Evolutionary conservation across 345 rosid species (phyloP).

Genomic region (Gynandropsis gynandra): DNA sequence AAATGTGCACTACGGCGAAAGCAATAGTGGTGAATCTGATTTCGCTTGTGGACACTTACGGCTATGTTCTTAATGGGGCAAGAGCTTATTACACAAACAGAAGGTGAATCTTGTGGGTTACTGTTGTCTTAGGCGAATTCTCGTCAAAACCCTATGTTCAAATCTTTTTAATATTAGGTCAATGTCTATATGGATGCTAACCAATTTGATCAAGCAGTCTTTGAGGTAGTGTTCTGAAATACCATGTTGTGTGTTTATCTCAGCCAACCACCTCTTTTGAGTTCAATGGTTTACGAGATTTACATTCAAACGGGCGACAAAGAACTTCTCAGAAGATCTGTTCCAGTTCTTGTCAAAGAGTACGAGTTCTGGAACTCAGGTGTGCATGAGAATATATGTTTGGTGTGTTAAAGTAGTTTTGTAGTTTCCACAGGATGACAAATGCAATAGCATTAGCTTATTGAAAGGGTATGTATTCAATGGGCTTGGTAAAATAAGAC

Average conservation of each 20-base stretch:
- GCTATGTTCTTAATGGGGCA: conserved; percentile 72
- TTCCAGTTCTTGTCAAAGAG: conserved; percentile 71
- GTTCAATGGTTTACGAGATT: conserved; percentile 72
- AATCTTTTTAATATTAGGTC: too few relatives aligned
- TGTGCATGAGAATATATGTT: conserved; percentile 11
- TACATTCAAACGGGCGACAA: conserved; percentile 56
- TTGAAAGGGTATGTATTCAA: background rate
- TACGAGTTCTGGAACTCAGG: conserved; percentile 78
- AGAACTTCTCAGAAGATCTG: conserved; percentile 42
- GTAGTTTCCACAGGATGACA: too few relatives aligned
- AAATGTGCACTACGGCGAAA: conserved; percentile 77
- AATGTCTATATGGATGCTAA: too few relatives aligned
- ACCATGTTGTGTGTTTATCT: conserved; percentile 5
- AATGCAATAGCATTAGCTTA: too few relatives aligned
- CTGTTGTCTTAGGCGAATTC: too few relatives aligned
- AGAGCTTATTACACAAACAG: conserved; percentile 79
- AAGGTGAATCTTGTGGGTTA: too few relatives aligned
- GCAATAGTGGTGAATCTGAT: conserved; percentile 63
- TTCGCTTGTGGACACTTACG: conserved; percentile 54
- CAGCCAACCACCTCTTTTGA: conserved; percentile 92
- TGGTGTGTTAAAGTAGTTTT: background rate
- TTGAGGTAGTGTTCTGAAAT: too few relatives aligned
- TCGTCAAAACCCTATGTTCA: too few relatives aligned
- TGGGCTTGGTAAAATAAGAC: background rate
- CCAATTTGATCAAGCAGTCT: too few relatives aligned